Conservation (phyloP, 805 yeast species). For the Cyberlindnera mississippiensis region DNA sequence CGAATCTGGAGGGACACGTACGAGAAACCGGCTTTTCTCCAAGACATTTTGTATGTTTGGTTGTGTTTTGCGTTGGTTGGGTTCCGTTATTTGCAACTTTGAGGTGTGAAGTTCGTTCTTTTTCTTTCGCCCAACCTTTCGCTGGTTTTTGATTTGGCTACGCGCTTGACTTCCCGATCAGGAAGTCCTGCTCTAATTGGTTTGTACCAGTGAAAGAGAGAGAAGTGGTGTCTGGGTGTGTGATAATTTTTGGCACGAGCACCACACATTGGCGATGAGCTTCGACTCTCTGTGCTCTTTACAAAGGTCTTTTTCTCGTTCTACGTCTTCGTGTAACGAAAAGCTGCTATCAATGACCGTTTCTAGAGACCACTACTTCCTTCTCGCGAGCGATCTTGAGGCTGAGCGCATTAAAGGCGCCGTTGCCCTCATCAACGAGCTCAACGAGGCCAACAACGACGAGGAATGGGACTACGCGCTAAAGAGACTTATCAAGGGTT, state of each 20-base stretch:
- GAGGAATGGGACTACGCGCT: constrained; percentile 82
- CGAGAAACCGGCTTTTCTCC: constrained; percentile 68
- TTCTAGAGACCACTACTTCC: constrained; percentile 72
- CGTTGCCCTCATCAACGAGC: constrained; percentile 56
- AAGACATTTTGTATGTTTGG: constrained; percentile 52
- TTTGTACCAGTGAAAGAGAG: too few relatives aligned
- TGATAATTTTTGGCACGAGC: too few relatives aligned
- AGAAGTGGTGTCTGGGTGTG: too few relatives aligned
- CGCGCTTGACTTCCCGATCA: too few relatives aligned
- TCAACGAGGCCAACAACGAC: constrained; percentile 37
- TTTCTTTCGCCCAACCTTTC: constrained; percentile 4
- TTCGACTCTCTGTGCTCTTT: too few relatives aligned
- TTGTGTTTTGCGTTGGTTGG: constrained; percentile 1
- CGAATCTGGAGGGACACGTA: constrained; percentile 31
- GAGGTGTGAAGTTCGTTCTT: background rate
- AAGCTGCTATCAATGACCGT: constrained; percentile 52
- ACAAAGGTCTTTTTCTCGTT: background rate
- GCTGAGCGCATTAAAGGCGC: constrained; percentile 73
- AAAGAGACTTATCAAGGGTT: constrained; percentile 73
- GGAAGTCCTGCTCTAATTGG: too few relatives aligned
- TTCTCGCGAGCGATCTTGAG: constrained; percentile 71
- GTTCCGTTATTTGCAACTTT: background rate
- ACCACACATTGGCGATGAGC: constrained; percentile 2
- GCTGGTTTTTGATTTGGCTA: too few relatives aligned
- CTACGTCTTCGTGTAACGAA: too few relatives aligned